phyloP scores from a whole-genome alignment of 1,284 basidiomycete genomes.

The Heterobasidion irregulare region DNA sequence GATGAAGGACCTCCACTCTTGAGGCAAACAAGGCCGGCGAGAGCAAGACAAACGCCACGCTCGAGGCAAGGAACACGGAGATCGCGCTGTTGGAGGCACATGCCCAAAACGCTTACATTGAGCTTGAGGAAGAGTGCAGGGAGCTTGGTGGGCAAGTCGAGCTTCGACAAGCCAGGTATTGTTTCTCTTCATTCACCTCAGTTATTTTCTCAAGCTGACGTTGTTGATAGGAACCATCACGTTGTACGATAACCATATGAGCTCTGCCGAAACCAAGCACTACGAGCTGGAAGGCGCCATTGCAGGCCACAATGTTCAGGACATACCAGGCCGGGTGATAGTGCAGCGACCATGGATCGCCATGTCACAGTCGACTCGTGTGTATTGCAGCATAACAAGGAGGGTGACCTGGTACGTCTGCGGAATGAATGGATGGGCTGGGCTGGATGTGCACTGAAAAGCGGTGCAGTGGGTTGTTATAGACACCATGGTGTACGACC shows the following conservation, averaged over 20 bases:
- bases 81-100: slow-evolving; percentile 43
- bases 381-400: too few relatives aligned
- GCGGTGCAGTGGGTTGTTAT: too few relatives aligned
- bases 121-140: slow-evolving; percentile 57
- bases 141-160: slow-evolving; percentile 69
- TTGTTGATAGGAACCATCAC: slow-evolving; percentile 70
- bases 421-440: too few relatives aligned
- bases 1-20: slow-evolving; percentile 39
- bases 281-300: slow-evolving; percentile 70
- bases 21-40: slow-evolving; percentile 43
- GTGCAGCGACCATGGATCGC: too few relatives aligned
- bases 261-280: slow-evolving; percentile 56
- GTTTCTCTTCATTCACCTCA: slow-evolving; percentile 9
- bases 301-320: too few relatives aligned
- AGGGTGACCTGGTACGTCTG: too few relatives aligned
- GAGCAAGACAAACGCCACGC: slow-evolving; percentile 38
- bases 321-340: too few relatives aligned
- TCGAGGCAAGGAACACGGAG: slow-evolving; percentile 48
- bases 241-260: slow-evolving; percentile 84
- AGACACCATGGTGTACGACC: too few relatives aligned
- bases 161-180: slow-evolving; percentile 71
- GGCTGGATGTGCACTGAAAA: too few relatives aligned
- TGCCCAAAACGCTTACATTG: slow-evolving; percentile 36
- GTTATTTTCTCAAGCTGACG: slow-evolving; percentile 6
- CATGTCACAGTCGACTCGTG: too few relatives aligned